phyloP scores from a whole-genome alignment of 495 filamentous ascomycete species.

The Geoglossum glabrum region DNA sequence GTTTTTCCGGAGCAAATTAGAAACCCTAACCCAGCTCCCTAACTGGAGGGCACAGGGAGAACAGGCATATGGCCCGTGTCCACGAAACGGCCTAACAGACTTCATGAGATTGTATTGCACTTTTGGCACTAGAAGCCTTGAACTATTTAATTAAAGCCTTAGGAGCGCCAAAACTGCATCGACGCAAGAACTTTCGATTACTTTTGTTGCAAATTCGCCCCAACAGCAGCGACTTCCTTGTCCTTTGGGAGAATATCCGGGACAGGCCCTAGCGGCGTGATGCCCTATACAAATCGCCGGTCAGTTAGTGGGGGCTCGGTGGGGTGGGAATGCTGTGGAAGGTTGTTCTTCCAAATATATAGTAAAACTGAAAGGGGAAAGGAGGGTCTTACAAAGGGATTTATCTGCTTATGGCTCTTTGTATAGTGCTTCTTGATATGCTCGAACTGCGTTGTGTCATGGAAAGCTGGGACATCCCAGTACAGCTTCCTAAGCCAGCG shows the following conservation, averaged over 20 bases:
- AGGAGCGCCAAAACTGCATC: too few relatives aligned
- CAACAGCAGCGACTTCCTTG: conserved; percentile 36
- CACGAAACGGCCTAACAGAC: too few relatives aligned
- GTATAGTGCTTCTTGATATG: conserved; percentile 59
- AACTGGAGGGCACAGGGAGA: too few relatives aligned
- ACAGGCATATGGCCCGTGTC: too few relatives aligned
- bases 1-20: too few relatives aligned
- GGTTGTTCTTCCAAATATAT: background rate
- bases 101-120: too few relatives aligned
- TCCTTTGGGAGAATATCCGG: conserved; percentile 40
- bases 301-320: background rate
- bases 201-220: background rate
- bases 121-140: too few relatives aligned
- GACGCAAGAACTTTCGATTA: too few relatives aligned
- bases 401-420: conserved; percentile 50
- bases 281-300: conserved; percentile 10
- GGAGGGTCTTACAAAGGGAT: conserved; percentile 22
- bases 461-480: conserved; percentile 49
- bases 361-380: background rate
- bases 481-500: conserved; percentile 51
- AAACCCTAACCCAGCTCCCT: too few relatives aligned
- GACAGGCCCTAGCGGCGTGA: conserved; percentile 45
- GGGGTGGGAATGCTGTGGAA: background rate
- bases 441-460: conserved; percentile 46
- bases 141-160: too few relatives aligned